phyloP scores from a whole-genome alignment of 257 asterid genomes.

The Salvia hispanica region DNA sequence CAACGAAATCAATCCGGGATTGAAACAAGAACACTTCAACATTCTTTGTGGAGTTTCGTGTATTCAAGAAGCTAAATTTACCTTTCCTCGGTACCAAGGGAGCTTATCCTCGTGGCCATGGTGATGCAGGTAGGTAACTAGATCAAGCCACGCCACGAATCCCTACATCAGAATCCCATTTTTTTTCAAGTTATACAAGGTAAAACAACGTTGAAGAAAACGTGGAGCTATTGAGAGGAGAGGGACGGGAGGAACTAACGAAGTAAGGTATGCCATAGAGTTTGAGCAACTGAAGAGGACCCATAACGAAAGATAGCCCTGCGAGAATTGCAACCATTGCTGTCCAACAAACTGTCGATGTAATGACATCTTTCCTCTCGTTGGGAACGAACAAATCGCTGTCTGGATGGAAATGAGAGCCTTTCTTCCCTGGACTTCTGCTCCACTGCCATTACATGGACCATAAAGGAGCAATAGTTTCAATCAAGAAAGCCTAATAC shows the following conservation, averaged over 20 bases:
- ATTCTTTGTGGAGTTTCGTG: background rate
- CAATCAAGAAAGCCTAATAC: background rate
- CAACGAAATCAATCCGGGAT: background rate
- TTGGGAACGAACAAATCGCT: conserved; percentile 82
- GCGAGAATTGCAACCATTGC: conserved; percentile 80
- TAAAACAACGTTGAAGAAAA: background rate
- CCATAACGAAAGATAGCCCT: conserved; percentile 71
- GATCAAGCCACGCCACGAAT: conserved; percentile 57
- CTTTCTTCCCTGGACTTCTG: conserved; percentile 90
- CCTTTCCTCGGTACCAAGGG: conserved; percentile 63
- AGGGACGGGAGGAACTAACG: conserved; percentile 47
- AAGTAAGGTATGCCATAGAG: conserved; percentile 84
- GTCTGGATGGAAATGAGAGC: conserved; percentile 85
- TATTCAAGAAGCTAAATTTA: conserved; percentile 18
- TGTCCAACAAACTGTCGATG: conserved; percentile 85
- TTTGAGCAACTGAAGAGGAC: conserved; percentile 77
- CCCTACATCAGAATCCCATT: conserved; percentile 41
- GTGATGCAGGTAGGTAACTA: conserved; percentile 62
- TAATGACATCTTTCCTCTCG: conserved; percentile 78
- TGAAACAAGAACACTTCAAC: no score
- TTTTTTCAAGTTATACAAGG: conserved; percentile 10
- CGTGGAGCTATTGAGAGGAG: background rate
- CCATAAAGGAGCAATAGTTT: conserved; percentile 4
- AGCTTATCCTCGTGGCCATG: conserved; percentile 60
- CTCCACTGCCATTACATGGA: conserved; percentile 61